Evolutionary conservation across 2,329 filamentous ascomycete species (phyloP).

Genomic region (Pyrenochaeta sp.): DNA sequence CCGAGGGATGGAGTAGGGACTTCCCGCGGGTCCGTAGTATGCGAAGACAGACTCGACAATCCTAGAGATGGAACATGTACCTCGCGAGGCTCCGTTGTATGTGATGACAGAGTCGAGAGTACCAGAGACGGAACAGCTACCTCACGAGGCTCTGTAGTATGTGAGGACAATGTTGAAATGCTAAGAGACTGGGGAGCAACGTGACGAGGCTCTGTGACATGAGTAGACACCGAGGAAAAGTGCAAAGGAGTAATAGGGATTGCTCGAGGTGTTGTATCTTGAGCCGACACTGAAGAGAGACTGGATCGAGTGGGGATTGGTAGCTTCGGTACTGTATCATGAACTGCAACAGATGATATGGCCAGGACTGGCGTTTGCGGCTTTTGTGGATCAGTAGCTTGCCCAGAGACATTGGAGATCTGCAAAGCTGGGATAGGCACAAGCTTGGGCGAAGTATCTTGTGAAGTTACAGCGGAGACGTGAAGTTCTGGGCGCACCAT

Average conservation of each 20-base stretch:
- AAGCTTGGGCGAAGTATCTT: constrained; percentile 30
- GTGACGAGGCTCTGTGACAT: constrained; percentile 34
- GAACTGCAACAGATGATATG: constrained; percentile 25
- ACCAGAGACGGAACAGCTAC: constrained; percentile 36
- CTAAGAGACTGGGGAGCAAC: constrained; percentile 19
- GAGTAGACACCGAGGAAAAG: constrained; percentile 30
- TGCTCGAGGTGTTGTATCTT: constrained; percentile 28
- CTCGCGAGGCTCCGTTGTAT: too few species aligned
- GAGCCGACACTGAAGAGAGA: constrained; percentile 30
- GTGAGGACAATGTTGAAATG: constrained; percentile 26
- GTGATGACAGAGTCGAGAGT: too few species aligned
- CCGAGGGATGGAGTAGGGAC: too few species aligned
- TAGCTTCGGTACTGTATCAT: constrained; percentile 32
- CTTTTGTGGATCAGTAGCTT: constrained; percentile 29
- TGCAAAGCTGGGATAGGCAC: constrained; percentile 22
- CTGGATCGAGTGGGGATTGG: constrained; percentile 17
- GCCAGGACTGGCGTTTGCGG: constrained; percentile 22
- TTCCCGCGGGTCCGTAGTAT: too few species aligned
- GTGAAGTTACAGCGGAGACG: constrained; percentile 31
- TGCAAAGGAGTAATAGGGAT: constrained; percentile 20
- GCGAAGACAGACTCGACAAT: too few species aligned
- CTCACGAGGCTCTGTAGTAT: constrained; percentile 35
- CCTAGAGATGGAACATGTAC: too few species aligned
- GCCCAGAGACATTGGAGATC: constrained; percentile 36
- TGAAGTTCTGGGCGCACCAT: constrained; percentile 20